Evolutionary conservation across 1,284 basidiomycete species (phyloP).

Genomic region (Garcileccinum viscosum): DNA sequence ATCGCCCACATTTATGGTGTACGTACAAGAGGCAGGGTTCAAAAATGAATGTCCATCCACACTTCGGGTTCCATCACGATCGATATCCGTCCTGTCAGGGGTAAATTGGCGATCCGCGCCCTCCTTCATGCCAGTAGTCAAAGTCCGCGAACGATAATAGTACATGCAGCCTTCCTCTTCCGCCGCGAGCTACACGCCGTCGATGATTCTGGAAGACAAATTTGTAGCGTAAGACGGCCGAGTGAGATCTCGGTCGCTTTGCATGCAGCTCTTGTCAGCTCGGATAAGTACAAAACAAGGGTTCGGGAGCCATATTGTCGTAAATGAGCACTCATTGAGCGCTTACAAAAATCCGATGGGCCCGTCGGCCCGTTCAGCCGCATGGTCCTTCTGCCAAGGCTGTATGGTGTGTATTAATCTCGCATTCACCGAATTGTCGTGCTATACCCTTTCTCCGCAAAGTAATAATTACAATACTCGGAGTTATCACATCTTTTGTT

Average conservation of each 20-base stretch:
- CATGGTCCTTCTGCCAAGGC: not conserved
- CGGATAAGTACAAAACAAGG: too few species aligned
- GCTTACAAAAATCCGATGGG: too few species aligned
- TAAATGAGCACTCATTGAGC: too few species aligned
- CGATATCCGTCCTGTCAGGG: constrained; percentile 4
- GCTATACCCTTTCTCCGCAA: not conserved
- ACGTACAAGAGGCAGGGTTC: not conserved
- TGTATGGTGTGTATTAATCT: not conserved
- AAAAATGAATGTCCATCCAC: constrained; percentile 7
- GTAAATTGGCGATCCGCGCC: constrained; percentile 28
- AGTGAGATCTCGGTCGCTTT: too few species aligned
- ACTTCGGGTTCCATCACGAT: constrained; percentile 3
- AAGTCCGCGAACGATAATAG: constrained; percentile 21
- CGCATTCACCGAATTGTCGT: not conserved
- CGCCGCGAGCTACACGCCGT: too few species aligned
- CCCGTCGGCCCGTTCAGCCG: too few species aligned
- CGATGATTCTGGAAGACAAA: too few species aligned
- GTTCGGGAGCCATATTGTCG: too few species aligned
- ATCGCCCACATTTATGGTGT: not conserved
- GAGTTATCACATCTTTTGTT: not conserved
- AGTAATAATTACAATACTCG: not conserved
- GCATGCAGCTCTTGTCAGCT: too few species aligned
- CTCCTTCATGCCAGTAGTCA: not conserved
- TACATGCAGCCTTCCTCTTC: not conserved
- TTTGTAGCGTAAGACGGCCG: too few species aligned